A percentile compares a stretch with the other conserved stretches of the same genome.
Evolutionary conservation across 1,284 basidiomycete genomes (phyloP).

Genomic region (Heterobasidion irregulare): DNA sequence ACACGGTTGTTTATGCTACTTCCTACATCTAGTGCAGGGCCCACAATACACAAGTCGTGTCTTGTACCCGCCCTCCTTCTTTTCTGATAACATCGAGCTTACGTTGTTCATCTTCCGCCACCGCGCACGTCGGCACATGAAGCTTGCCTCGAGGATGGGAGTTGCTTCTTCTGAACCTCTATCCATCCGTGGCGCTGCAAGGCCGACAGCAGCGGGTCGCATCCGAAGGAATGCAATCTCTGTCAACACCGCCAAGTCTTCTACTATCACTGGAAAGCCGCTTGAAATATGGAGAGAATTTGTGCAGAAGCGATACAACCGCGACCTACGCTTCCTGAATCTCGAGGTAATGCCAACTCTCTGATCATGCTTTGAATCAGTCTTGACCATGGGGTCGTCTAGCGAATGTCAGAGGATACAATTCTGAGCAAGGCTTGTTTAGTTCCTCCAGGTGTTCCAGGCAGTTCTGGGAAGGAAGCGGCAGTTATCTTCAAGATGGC

Average conservation of each 20-base stretch:
- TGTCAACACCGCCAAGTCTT: slow-evolving; percentile 13
- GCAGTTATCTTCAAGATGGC: slow-evolving; percentile 84
- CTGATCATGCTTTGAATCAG: slow-evolving; percentile 4
- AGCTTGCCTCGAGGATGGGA: slow-evolving; percentile 26
- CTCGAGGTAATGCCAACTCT: slow-evolving; percentile 52
- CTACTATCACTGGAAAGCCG: slow-evolving; percentile 22
- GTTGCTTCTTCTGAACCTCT: slow-evolving; percentile 34
- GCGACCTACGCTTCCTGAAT: slow-evolving; percentile 65
- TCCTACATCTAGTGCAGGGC: slow-evolving; percentile 18
- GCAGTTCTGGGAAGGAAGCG: slow-evolving; percentile 52
- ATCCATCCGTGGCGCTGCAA: slow-evolving; percentile 47
- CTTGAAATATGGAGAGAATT: slow-evolving; percentile 65
- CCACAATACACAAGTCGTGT: slow-evolving; percentile 15
- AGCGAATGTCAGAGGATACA: slow-evolving; percentile 65
- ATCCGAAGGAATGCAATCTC: slow-evolving; percentile 49
- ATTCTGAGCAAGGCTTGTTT: slow-evolving; percentile 61
- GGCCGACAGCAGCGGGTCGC: slow-evolving; percentile 37
- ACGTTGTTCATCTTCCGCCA: slow-evolving; percentile 28
- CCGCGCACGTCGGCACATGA: slow-evolving; percentile 12
- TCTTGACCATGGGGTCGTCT: not conserved
- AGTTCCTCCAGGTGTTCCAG: slow-evolving; percentile 55
- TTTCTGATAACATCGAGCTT: slow-evolving; percentile 29
- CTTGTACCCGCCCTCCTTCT: slow-evolving; percentile 23
- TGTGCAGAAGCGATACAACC: slow-evolving; percentile 61
- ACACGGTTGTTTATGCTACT: slow-evolving; percentile 25